Percentiles rank a stretch among this genome's conserved stretches.
phyloP scores from a whole-genome alignment of 2,329 filamentous ascomycete species.

The Cyanodermella asteris region DNA sequence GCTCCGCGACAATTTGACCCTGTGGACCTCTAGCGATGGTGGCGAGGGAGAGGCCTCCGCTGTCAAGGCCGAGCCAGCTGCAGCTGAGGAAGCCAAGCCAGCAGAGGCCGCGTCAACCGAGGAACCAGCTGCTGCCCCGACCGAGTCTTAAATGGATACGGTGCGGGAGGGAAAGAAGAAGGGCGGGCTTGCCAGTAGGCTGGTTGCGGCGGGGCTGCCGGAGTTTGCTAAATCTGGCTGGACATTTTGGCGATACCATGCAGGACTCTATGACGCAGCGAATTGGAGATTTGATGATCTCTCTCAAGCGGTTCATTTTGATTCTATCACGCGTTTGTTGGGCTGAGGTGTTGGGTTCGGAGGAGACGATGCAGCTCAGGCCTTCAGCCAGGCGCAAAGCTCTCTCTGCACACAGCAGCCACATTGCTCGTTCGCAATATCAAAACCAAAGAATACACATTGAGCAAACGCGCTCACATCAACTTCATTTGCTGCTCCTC shows the following conservation, averaged over 20 bases:
- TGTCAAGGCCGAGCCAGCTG: slow-evolving; percentile 36
- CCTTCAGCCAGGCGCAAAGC: too few relatives aligned
- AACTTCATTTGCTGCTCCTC: too few relatives aligned
- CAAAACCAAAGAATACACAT: too few relatives aligned
- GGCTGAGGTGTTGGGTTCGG: too few relatives aligned
- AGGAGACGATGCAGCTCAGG: too few relatives aligned
- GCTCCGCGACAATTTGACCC: slow-evolving; percentile 89
- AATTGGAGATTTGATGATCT: neutral
- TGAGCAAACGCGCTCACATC: too few relatives aligned
- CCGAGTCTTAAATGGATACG: slow-evolving; percentile 29
- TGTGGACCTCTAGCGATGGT: slow-evolving; percentile 90
- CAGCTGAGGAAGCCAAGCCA: slow-evolving; percentile 20
- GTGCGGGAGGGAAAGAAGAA: too few relatives aligned
- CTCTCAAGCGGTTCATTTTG: too few relatives aligned
- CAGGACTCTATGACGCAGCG: neutral
- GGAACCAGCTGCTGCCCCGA: slow-evolving; percentile 16
- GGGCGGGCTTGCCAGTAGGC: too few relatives aligned
- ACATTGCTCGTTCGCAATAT: too few relatives aligned
- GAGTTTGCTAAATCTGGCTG: neutral
- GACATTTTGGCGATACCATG: neutral
- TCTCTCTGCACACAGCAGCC: too few relatives aligned
- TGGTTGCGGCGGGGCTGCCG: neutral
- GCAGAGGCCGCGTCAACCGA: slow-evolving; percentile 20
- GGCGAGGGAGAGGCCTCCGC: slow-evolving; percentile 47
- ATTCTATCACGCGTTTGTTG: too few relatives aligned